phyloP scores from a whole-genome alignment of 345 rosid genomes.

The Eucalyptus victrix region DNA sequence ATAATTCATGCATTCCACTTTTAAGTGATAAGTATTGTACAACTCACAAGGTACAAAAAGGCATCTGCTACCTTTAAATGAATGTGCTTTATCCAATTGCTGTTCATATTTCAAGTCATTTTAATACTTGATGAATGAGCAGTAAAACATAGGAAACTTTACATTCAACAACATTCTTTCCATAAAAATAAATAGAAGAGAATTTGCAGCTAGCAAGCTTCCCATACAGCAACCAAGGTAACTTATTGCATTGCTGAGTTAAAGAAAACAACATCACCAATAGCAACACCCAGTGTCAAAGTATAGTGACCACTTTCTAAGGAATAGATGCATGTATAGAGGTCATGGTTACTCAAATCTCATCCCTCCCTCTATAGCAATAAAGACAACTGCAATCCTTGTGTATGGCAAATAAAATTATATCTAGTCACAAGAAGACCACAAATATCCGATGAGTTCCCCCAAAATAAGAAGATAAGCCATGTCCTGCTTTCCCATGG shows the following conservation, averaged over 20 bases:
- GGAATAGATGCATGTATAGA: not conserved
- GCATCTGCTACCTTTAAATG: not conserved
- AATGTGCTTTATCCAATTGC: not conserved
- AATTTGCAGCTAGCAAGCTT: not conserved
- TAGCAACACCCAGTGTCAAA: not conserved
- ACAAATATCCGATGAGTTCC: not conserved
- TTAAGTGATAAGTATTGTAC: not conserved
- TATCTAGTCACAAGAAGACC: not conserved
- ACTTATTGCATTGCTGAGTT: not conserved
- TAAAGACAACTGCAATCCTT: not conserved
- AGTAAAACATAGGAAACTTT: not conserved
- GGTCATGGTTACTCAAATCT: not conserved
- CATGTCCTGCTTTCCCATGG: not conserved
- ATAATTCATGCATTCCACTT: not conserved
- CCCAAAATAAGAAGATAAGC: not conserved
- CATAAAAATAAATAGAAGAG: not conserved
- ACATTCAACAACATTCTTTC: not conserved
- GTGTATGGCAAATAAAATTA: not conserved
- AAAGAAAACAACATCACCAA: not conserved
- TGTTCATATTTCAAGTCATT: not conserved
- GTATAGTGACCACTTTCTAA: not conserved
- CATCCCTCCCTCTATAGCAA: not conserved
- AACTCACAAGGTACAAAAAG: not conserved
- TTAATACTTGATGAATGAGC: not conserved
- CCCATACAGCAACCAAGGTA: not conserved